Base-by-base conservation (phyloP, 495 filamentous ascomycete genomes). In the Zalerion maritima region DNA sequence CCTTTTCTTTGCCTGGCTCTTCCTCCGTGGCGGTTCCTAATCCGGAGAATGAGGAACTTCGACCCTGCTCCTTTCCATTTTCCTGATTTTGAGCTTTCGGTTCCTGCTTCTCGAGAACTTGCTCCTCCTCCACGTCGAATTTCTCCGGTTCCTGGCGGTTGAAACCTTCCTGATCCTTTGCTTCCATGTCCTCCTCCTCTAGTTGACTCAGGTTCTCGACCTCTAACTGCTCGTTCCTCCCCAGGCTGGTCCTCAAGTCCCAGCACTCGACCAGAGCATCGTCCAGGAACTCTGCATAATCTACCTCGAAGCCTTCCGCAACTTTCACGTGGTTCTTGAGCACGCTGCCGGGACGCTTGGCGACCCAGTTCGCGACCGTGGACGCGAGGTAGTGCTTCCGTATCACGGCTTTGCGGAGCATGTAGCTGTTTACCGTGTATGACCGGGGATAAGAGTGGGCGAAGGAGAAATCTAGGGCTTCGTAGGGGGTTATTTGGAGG, bases 361-460 rank as follows among this genome's bases (percentile, higher is more conserved):
- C 67, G 8, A 78, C 55, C 78, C 84, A 92, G 39, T 73, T 74
- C 22, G 71, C 57, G 20, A 91, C 67, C 0, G 87, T 94, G 10
- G 73, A 71, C 4, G 74, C 69, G 3, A 97, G 65, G 47, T 83
- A 94, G 48, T 97, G 89, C 50, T 97, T 97, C 27, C 89, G 71
- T 43, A 94, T 94, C n/a, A 97, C 57, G 1, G 89, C 89, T 64
- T 94, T 96, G 42, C 89, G 84, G 50, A 94, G 86, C 43, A 94
- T 71, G 47, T 92, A 94, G 36, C 77, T 73, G 48, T 89, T 92
- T 19, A 70, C 60, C 4, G 84, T 64, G 23, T 61, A 71, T 1
- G 67, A 71, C 7, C 42, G 46, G 0, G 78, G 55, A 37, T 80
- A 60, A 5, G 55, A 47, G 32, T 81, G 56, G 24, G 77, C 57